Conservation (phyloP, 2,329 filamentous ascomycete genomes). For the Trichophaea hybrida region DNA sequence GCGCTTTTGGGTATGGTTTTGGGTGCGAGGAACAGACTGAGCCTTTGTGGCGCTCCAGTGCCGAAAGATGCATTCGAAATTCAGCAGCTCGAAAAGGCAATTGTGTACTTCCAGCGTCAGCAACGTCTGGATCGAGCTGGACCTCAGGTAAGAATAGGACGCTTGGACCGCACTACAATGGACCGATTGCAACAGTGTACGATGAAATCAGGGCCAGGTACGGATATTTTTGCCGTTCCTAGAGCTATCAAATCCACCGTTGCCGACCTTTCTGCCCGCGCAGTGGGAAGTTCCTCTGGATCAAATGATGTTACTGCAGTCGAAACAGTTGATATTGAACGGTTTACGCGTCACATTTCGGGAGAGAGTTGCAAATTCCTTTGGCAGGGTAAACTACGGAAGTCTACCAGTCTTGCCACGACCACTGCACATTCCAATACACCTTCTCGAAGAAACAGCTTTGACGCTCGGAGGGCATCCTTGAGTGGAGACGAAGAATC, state of each 20-base stretch:
- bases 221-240: slow-evolving; percentile 49
- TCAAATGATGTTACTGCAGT: slow-evolving; percentile 84
- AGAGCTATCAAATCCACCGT: slow-evolving; percentile 91
- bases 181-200: slow-evolving; percentile 69
- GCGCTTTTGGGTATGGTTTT: slow-evolving; percentile 76
- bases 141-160: slow-evolving; percentile 47
- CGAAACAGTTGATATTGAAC: slow-evolving; percentile 79
- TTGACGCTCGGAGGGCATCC: neutral
- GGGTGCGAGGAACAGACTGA: slow-evolving; percentile 77
- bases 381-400: slow-evolving; percentile 79
- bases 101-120: slow-evolving; percentile 78
- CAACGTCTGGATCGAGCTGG: slow-evolving; percentile 45
- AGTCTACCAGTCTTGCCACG: slow-evolving; percentile 32
- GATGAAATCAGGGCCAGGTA: slow-evolving; percentile 61
- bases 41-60: slow-evolving; percentile 62
- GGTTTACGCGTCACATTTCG: slow-evolving; percentile 60
- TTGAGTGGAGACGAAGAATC: slow-evolving; percentile 1
- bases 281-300: slow-evolving; percentile 68
- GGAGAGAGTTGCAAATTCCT: slow-evolving; percentile 85
- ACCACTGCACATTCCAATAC: neutral
- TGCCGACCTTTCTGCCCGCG: slow-evolving; percentile 81
- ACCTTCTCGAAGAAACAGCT: slow-evolving; percentile 2
- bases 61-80: slow-evolving; percentile 87
- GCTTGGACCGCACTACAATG: slow-evolving; percentile 70
- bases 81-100: slow-evolving; percentile 64